Evolutionary conservation across 2,329 filamentous ascomycete species (phyloP).

Genomic region (Stagonosporopsis tanaceti): DNA sequence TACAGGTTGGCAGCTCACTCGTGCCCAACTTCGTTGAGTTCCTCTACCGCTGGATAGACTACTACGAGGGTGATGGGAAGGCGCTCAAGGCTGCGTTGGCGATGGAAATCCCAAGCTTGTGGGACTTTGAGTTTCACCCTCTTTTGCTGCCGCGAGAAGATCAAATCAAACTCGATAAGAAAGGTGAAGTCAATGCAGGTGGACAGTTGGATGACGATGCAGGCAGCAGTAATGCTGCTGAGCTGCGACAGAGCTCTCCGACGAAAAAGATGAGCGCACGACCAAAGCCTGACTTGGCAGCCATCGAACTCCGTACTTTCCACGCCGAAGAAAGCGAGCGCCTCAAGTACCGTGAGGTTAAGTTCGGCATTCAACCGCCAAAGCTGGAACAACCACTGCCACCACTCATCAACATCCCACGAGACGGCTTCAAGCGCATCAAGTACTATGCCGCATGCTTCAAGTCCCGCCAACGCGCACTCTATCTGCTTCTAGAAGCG

Average conservation of each 20-base stretch:
- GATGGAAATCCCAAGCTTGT: slow-evolving; percentile 46
- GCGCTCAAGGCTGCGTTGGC: slow-evolving; percentile 43
- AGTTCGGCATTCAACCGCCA: slow-evolving; percentile 41
- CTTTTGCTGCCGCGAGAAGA: slow-evolving; percentile 24
- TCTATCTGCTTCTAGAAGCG: slow-evolving; percentile 41
- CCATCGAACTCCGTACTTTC: slow-evolving; percentile 29
- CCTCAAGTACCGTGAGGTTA: slow-evolving; percentile 43
- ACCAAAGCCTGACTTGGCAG: slow-evolving; percentile 36
- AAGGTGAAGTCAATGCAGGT: background rate
- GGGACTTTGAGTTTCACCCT: slow-evolving; percentile 47
- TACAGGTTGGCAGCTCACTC: slow-evolving; percentile 35
- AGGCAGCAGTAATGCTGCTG: slow-evolving; percentile 10
- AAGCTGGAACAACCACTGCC: slow-evolving; percentile 33
- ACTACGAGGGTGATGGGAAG: slow-evolving; percentile 40
- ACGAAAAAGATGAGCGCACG: slow-evolving; percentile 27
- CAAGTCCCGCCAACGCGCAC: slow-evolving; percentile 41
- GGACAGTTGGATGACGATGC: background rate
- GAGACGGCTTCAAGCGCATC: slow-evolving; percentile 25
- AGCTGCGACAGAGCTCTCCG: slow-evolving; percentile 26
- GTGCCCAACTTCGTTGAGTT: slow-evolving; percentile 49
- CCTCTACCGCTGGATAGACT: slow-evolving; percentile 46
- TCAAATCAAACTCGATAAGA: background rate
- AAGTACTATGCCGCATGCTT: slow-evolving; percentile 45
- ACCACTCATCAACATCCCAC: slow-evolving; percentile 44
- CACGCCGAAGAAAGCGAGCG: slow-evolving; percentile 39